Evolutionary conservation across 1,284 basidiomycete genomes (phyloP).

Genomic region (Irpex sp.): DNA sequence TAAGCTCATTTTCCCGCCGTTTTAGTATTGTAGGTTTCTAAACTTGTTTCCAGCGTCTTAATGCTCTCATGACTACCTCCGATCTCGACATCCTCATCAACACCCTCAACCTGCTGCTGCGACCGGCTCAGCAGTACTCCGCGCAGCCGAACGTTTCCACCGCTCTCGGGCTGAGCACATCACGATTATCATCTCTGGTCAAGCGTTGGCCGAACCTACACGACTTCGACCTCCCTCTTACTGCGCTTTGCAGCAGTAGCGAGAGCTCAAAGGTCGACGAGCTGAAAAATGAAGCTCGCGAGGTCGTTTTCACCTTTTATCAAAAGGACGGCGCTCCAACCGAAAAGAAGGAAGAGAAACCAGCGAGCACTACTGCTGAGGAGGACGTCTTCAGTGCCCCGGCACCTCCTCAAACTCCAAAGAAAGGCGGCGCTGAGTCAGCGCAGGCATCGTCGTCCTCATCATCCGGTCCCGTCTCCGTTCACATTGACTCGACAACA

Average conservation of each 20-base stretch:
- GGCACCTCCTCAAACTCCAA: constrained; percentile 33
- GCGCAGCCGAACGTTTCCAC: constrained; percentile 76
- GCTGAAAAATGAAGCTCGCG: constrained; percentile 65
- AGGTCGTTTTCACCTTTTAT: constrained; percentile 77
- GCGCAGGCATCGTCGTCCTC: constrained; percentile 23
- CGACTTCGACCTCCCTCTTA: constrained; percentile 68
- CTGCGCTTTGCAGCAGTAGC: constrained; percentile 60
- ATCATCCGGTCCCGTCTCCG: constrained; percentile 49
- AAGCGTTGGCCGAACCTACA: constrained; percentile 74
- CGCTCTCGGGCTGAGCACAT: constrained; percentile 72
- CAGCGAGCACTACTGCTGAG: constrained; percentile 30
- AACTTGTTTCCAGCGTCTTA: constrained; percentile 64
- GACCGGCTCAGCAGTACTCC: constrained; percentile 94
- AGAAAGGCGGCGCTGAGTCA: constrained; percentile 18
- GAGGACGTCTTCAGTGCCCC: constrained; percentile 40
- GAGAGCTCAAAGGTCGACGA: constrained; percentile 50
- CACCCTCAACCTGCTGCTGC: constrained; percentile 82
- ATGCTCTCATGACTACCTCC: constrained; percentile 83
- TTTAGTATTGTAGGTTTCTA: constrained; percentile 14
- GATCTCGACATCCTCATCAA: constrained; percentile 89
- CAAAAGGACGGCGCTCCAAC: constrained; percentile 39
- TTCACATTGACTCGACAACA: constrained; percentile 62
- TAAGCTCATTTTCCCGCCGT: constrained; percentile 40
- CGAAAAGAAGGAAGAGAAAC: constrained; percentile 33
- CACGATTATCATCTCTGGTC: constrained; percentile 66